These are phyloP conservation scores for Arachis stenosperma DNA, from an alignment of 306 rosid genomes.

Conservation along the genomic window DNA sequence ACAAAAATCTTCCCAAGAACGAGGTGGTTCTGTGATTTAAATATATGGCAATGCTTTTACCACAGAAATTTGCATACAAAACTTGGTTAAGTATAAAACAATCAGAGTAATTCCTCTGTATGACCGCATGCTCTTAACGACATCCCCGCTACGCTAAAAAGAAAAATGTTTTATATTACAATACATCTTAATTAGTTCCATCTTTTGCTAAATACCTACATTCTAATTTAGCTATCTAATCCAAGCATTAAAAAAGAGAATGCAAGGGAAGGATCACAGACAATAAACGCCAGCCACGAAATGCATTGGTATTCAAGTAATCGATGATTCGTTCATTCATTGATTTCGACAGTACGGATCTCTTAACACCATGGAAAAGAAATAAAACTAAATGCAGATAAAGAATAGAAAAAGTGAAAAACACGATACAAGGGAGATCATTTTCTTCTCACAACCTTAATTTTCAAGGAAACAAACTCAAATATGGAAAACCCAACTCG, in stretches of 20 bases:
- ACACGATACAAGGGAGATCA: constrained; percentile 13
- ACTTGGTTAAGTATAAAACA: background rate
- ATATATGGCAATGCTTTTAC: background rate
- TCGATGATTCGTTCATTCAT: background rate
- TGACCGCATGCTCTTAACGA: background rate
- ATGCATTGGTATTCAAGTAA: constrained; percentile 1
- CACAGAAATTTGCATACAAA: background rate
- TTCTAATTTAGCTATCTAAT: background rate
- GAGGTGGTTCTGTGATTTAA: too few species aligned
- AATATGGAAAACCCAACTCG: constrained; percentile 24
- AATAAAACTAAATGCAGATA: constrained; percentile 8
- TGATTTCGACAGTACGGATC: background rate
- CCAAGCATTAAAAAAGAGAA: background rate
- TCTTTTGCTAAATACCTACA: background rate
- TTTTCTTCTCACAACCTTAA: constrained; percentile 21
- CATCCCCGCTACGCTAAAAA: background rate
- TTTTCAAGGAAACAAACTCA: constrained; percentile 30
- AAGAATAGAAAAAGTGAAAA: background rate
- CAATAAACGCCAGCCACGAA: background rate
- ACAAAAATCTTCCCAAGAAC: too few species aligned
- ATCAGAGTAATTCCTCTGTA: background rate
- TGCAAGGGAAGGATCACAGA: background rate
- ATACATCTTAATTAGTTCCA: background rate
- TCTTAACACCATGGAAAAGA: constrained; percentile 21
- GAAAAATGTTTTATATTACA: background rate